Percentiles rank a stretch among this genome's conserved stretches.
Conservation (phyloP, 306 rosid species). For the Dicorynia guianensis region DNA sequence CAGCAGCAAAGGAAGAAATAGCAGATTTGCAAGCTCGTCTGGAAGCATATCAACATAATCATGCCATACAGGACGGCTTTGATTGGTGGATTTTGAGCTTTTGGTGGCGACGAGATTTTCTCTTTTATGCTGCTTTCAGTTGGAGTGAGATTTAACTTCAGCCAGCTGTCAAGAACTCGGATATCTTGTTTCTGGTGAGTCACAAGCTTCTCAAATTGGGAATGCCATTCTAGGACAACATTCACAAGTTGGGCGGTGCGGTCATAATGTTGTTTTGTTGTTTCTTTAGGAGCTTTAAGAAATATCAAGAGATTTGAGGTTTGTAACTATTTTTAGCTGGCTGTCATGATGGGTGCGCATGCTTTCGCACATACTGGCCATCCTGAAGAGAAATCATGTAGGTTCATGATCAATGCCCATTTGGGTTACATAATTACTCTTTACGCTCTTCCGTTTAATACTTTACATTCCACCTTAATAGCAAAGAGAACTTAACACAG, state of each 20-base stretch:
- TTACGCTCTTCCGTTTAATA: not conserved
- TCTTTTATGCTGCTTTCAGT: conserved; percentile 85
- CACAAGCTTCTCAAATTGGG: conserved; percentile 74
- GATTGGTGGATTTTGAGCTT: conserved; percentile 76
- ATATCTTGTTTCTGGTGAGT: conserved; percentile 80
- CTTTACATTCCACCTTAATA: not conserved
- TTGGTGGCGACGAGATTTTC: conserved; percentile 74
- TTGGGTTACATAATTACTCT: not conserved
- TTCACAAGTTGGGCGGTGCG: conserved; percentile 71
- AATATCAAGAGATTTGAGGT: conserved; percentile 69
- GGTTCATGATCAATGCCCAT: conserved; percentile 28
- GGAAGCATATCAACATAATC: conserved; percentile 88
- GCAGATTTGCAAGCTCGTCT: conserved; percentile 81
- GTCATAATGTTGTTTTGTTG: conserved; percentile 69
- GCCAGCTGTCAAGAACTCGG: conserved; percentile 72
- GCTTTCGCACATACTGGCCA: conserved; percentile 79
- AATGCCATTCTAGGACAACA: conserved; percentile 68
- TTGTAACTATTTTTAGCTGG: conserved; percentile 65
- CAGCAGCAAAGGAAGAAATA: conserved; percentile 74
- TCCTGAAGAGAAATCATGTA: conserved; percentile 54
- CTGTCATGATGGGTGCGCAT: conserved; percentile 64
- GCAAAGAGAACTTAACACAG: conserved; percentile 6
- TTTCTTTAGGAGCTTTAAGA: conserved; percentile 70
- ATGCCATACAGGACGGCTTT: conserved; percentile 77
- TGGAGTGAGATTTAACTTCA: conserved; percentile 81